A percentile compares a stretch with the other conserved stretches of the same genome.
Evolutionary conservation across 2,329 filamentous ascomycete genomes (phyloP).

Genomic region (Talaromyces sp.): DNA sequence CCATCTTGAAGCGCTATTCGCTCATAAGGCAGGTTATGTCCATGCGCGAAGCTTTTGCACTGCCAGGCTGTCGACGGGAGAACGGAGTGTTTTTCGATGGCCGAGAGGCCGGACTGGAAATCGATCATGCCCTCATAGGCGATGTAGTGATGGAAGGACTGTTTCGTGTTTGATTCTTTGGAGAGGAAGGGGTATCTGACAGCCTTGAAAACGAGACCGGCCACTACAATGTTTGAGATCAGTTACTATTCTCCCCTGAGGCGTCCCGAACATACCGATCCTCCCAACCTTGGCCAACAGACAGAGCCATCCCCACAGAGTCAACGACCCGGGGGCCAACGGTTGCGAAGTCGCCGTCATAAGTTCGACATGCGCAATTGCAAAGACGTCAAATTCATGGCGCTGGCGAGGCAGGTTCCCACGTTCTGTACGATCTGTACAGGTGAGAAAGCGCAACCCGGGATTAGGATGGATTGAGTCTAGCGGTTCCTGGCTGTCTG

Average conservation of each 20-base stretch:
- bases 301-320: conserved; percentile 11
- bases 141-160: conserved; percentile 8
- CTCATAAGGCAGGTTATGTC: background rate
- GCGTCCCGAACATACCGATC: conserved; percentile 6
- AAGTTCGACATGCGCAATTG: background rate
- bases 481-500: background rate
- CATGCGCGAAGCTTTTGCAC: background rate
- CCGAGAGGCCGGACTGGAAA: conserved; percentile 12
- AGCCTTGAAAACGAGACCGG: conserved; percentile 6
- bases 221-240: background rate
- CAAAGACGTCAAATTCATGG: background rate
- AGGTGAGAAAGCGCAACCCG: background rate
- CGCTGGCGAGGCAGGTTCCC: background rate
- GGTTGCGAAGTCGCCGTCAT: background rate
- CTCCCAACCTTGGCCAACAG: conserved; percentile 15
- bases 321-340: background rate
- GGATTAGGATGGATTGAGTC: background rate
- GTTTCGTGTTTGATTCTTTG: background rate
- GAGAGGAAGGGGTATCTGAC: background rate
- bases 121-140: conserved; percentile 17
- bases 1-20: conserved; percentile 8
- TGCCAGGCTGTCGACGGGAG: conserved; percentile 3
- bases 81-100: conserved; percentile 10
- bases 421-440: background rate
- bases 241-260: background rate